phyloP scores from a whole-genome alignment of 1,284 basidiomycete genomes.

The Fomitopsis palustris region DNA sequence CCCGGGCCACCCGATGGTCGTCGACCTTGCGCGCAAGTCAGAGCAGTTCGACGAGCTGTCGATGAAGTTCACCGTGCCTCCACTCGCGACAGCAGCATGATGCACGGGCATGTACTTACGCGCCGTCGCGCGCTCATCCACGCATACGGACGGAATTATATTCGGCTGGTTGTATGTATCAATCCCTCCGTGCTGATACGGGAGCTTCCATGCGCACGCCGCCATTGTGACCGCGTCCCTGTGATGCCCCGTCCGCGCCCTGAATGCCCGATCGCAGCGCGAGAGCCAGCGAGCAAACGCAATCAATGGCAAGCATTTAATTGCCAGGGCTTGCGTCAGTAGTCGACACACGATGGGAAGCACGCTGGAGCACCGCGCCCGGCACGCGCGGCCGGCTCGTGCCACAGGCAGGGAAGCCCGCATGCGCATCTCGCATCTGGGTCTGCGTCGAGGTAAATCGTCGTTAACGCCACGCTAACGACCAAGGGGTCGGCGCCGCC shows the following conservation, averaged over 20 bases:
- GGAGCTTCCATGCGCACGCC: neutral
- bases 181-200: neutral
- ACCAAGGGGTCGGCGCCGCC: no score
- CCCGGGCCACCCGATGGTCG: constrained; percentile 64
- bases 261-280: neutral
- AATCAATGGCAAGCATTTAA: neutral
- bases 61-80: constrained; percentile 62
- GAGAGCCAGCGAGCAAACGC: neutral
- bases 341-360: neutral
- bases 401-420: neutral
- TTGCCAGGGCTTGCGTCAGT: neutral
- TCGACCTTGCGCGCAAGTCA: constrained; percentile 60
- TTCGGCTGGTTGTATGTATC: neutral
- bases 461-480: no score
- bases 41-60: constrained; percentile 70
- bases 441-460: no score
- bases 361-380: neutral
- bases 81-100: constrained; percentile 38
- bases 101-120: no score
- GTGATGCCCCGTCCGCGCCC: neutral
- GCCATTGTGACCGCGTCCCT: neutral
- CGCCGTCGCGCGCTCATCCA: no score
- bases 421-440: no score
- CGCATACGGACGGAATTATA: neutral
- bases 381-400: neutral